Conservation (phyloP, 768 basidiomycete genomes). For the Tubosaeta brunneosetosa region DNA sequence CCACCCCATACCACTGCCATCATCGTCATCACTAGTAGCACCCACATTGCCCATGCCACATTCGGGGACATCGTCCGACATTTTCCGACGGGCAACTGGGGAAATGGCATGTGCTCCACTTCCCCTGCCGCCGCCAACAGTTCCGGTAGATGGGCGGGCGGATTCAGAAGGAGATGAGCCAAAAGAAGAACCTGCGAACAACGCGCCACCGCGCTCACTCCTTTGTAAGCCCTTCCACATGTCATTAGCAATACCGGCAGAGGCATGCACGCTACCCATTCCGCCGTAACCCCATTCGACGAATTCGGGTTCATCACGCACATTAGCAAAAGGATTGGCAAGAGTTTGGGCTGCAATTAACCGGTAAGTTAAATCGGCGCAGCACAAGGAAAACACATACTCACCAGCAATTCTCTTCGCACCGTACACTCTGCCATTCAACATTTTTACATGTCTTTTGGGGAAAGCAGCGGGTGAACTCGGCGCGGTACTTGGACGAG, state of each 20-base stretch:
- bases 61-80: conserved; percentile 16
- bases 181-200: conserved; percentile 15
- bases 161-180: background rate
- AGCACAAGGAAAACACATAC: background rate
- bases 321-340: conserved; percentile 60
- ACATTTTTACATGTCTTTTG: conserved; percentile 52
- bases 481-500: conserved; percentile 10
- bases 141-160: conserved; percentile 25
- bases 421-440: conserved; percentile 86
- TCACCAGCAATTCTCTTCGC: conserved; percentile 30
- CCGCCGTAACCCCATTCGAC: conserved; percentile 92
- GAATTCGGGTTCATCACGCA: conserved; percentile 68
- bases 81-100: conserved; percentile 11
- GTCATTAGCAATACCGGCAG: conserved; percentile 25
- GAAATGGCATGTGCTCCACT: conserved; percentile 12
- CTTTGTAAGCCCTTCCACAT: conserved; percentile 27
- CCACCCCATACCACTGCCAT: conserved; percentile 88
- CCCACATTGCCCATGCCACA: conserved; percentile 28
- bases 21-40: conserved; percentile 51
- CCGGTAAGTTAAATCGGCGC: background rate
- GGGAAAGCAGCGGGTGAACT: conserved; percentile 1
- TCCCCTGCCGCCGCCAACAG: conserved; percentile 14
- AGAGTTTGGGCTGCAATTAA: conserved; percentile 25
- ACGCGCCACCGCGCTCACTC: conserved; percentile 23
- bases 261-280: conserved; percentile 55